Evolutionary conservation across 2,329 filamentous ascomycete species (phyloP), one percentile per base, ranked within the genome.

Genomic region (Parascedosporium putredinis): DNA sequence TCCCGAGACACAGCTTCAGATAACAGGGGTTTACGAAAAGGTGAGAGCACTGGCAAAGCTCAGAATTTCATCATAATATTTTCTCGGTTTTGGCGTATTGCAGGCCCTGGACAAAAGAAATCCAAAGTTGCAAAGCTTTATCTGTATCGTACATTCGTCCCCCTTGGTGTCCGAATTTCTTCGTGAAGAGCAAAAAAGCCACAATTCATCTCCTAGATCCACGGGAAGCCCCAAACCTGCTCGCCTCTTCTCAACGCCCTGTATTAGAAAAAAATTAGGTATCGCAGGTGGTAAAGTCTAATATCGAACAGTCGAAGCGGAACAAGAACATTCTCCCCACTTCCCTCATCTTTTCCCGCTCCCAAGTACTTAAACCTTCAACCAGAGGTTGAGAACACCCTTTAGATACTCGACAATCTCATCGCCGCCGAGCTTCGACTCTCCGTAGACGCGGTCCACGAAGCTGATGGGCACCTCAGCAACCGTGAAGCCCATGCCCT

Each of bases 391-490:
- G 55, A 90, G 65, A 33, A 93, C 84, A 3, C 86, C 87, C 74
- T 95, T 95, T 47, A 89, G 83, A 67, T 97, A 98, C 69, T 96
- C 88, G 50, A 94, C 87, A 69, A 98, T 96, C 76, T 98, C 93
- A 62, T 90, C 85, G 1, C 88, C 88, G 22, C 91, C 90, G 49
- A 98, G 75, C 76, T 97, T 98, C 64, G 84, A 89, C 72, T 95
- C 91, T 27, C 93, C 93, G 64, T 95, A 98, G 44, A 98, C 68
- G 51, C 93, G 81, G 67, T 98, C 94, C 36, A 97, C 93, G 66
- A 98, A 98, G 22, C 81, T 87, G 58, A 98, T 98, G 10, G 93
- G 93, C 53, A 95, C 91, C 75, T 98, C 93, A 14, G 87, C 88
- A 27, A 98, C 91, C 33, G 83, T 86, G 72, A 81, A 95, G 1